Percentiles rank a stretch among this genome's conserved stretches.
phyloP scores from a whole-genome alignment of 331 rosid species.

The Pyracantha coccinea region DNA sequence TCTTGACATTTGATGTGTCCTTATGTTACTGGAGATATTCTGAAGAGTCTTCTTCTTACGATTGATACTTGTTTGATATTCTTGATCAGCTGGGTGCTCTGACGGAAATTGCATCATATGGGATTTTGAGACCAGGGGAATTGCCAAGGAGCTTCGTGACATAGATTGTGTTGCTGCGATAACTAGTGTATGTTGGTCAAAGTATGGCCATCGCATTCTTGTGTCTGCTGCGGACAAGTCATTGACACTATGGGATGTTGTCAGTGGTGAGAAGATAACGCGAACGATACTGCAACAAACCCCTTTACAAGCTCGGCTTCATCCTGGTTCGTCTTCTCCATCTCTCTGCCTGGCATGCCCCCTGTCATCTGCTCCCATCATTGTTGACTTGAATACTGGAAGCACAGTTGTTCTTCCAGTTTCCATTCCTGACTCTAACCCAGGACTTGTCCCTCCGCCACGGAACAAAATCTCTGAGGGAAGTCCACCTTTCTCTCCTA shows the following conservation, averaged over 20 bases:
- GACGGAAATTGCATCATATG: conserved; percentile 90
- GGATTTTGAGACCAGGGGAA: conserved; percentile 95
- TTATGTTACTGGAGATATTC: neutral
- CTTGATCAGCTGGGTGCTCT: conserved; percentile 82
- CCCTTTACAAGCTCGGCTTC: conserved; percentile 82
- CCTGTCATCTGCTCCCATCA: conserved; percentile 87
- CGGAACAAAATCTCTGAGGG: conserved; percentile 75
- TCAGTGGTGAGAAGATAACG: conserved; percentile 61
- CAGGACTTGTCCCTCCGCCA: conserved; percentile 42
- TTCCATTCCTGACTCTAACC: conserved; percentile 42
- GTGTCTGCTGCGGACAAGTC: conserved; percentile 96
- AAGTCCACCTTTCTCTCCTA: conserved; percentile 63
- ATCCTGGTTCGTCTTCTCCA: conserved; percentile 83
- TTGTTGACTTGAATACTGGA: conserved; percentile 76
- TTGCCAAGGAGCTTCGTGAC: conserved; percentile 80
- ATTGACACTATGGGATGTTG: conserved; percentile 81
- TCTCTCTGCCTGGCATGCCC: conserved; percentile 90
- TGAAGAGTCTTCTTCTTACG: conserved; percentile 5
- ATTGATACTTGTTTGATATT: conserved; percentile 18
- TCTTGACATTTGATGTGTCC: neutral
- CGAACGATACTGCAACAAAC: conserved; percentile 69
- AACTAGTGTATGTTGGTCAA: conserved; percentile 71
- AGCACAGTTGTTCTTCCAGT: conserved; percentile 58
- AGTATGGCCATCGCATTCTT: conserved; percentile 63
- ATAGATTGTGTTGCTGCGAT: conserved; percentile 67